Evolutionary conservation across 78 protist species (phyloP).

Genomic region (Dictyostelium purpureum): DNA sequence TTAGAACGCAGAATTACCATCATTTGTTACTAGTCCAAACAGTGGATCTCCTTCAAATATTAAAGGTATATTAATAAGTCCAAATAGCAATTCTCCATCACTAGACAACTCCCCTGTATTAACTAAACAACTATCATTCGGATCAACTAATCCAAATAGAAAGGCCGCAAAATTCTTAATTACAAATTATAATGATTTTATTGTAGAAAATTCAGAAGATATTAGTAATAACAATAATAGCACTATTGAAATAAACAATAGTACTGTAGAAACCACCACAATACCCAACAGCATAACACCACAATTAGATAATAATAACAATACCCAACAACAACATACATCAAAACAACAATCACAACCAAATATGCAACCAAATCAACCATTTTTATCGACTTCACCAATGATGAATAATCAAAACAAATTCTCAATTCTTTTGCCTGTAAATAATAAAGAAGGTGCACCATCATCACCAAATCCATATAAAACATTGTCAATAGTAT

Average conservation of each 20-base stretch:
- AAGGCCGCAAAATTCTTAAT: conserved; percentile 45
- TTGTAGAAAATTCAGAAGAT: background rate
- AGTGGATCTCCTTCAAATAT: background rate
- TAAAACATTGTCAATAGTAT: background rate
- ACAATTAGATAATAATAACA: background rate
- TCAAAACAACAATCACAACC: background rate
- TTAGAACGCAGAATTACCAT: conserved; percentile 47
- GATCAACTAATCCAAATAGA: conserved; percentile 6
- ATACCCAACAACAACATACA: background rate
- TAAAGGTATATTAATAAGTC: background rate
- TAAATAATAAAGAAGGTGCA: background rate
- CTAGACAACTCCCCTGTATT: too few species aligned
- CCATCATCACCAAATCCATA: conserved; percentile 5
- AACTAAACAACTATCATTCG: background rate
- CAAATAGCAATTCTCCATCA: too few species aligned
- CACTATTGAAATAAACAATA: background rate
- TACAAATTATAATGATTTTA: background rate
- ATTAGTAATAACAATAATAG: background rate
- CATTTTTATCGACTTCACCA: conserved; percentile 7
- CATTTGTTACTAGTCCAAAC: conserved; percentile 5
- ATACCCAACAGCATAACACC: background rate
- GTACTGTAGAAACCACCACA: background rate
- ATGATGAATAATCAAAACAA: background rate
- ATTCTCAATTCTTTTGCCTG: conserved; percentile 58
- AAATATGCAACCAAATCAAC: conserved; percentile 14